A percentile compares a stretch with the other conserved stretches of the same genome.
These are phyloP conservation scores for Hypoxylon sp. DNA, from an alignment of 2,329 filamentous ascomycete species.

Conservation along the genomic window DNA sequence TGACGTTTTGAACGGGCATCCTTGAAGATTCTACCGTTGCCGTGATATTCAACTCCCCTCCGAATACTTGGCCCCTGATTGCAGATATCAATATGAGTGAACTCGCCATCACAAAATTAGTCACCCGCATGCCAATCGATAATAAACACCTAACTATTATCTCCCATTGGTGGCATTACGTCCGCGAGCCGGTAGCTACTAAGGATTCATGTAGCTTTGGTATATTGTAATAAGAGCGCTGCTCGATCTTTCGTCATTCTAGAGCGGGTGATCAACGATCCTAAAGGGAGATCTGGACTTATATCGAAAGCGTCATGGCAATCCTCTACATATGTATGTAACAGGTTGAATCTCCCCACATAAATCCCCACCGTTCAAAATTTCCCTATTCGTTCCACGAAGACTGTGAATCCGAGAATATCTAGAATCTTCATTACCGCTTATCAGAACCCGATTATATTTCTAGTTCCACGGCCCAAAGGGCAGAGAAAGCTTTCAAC, in stretches of 20 bases:
- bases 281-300: slow-evolving; percentile 14
- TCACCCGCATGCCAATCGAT: neutral
- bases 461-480: neutral
- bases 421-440: slow-evolving; percentile 20
- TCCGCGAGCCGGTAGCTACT: slow-evolving; percentile 4
- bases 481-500: neutral
- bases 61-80: neutral
- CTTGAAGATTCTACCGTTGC: slow-evolving; percentile 15
- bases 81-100: neutral
- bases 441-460: neutral
- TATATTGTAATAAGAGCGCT: slow-evolving; percentile 3
- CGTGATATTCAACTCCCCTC: slow-evolving; percentile 8
- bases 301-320: slow-evolving; percentile 32
- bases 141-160: neutral
- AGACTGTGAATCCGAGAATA: neutral
- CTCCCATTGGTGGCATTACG: slow-evolving; percentile 1
- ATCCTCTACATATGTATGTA: too few species aligned
- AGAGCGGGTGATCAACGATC: slow-evolving; percentile 10
- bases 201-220: neutral
- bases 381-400: slow-evolving; percentile 20
- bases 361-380: slow-evolving; percentile 27
- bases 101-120: neutral
- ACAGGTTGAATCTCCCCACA: slow-evolving; percentile 21
- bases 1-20: slow-evolving; percentile 41
- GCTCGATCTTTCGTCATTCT: slow-evolving; percentile 22